A percentile compares a stretch with the other conserved stretches of the same genome.
Conservation (phyloP, 176 grass and related monocot genomes). For the Bonia amplexicaulis region DNA sequence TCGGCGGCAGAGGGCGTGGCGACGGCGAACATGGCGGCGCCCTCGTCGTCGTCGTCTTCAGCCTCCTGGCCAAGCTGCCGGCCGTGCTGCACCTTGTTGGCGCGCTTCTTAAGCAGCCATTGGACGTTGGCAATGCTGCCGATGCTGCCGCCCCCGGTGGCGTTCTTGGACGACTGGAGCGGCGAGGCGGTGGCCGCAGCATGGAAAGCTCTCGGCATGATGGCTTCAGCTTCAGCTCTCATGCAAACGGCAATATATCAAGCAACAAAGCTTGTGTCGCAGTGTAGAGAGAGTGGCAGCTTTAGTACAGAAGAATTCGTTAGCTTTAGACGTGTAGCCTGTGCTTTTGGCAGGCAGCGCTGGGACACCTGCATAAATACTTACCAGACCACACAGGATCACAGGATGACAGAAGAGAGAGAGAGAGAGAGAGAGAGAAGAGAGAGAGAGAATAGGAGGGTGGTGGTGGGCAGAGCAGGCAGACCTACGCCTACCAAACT, state of each 20-base stretch:
- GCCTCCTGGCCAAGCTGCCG: not conserved
- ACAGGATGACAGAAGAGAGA: not conserved
- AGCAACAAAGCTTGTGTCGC: not conserved
- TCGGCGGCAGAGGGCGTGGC: not conserved
- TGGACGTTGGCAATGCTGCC: not conserved
- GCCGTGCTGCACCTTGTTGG: not conserved
- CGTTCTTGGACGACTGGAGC: not conserved
- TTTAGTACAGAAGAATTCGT: conserved; percentile 19
- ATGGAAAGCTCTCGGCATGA: conserved; percentile 29
- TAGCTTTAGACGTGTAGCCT: not conserved
- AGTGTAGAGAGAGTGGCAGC: not conserved
- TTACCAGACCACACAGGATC: not conserved
- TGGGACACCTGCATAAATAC: conserved; percentile 25
- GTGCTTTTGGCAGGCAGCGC: conserved; percentile 1
- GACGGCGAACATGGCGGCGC: conserved; percentile 7
- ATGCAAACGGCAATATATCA: not conserved
- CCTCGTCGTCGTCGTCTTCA: not conserved
- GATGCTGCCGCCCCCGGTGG: not conserved
- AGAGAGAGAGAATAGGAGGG: not conserved
- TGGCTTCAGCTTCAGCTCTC: not conserved
- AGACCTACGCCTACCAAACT: conserved; percentile 43
- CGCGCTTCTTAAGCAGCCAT: conserved; percentile 43
- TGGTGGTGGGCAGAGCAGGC: conserved; percentile 42
- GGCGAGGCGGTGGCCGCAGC: conserved; percentile 19
- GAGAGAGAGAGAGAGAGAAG: too few relatives aligned